Base-by-base conservation (phyloP, 1,284 basidiomycete genomes). In the Fistulinella cinereoalba region DNA sequence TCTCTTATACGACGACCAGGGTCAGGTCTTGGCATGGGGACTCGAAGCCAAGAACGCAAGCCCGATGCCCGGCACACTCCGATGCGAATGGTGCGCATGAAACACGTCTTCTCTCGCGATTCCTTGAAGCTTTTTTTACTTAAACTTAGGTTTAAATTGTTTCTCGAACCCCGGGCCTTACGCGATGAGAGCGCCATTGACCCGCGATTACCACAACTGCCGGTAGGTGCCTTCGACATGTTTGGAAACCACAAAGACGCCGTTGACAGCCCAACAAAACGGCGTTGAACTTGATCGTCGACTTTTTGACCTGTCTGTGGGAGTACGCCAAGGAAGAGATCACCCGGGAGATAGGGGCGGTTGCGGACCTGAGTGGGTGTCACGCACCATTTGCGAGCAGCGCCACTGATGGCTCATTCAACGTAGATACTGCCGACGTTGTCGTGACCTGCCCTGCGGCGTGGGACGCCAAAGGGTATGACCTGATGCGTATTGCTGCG, bases 401-500 rank as follows among this genome's bases (percentile, higher is more conserved):
- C 22, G 11, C 43, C 19, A 18, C 41, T 49, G 40, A 51, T 11
- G 40, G 40, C 0, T n/a, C n/a, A n/a, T n/a, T n/a, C n/a, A n/a
- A 22, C 55, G 34, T 29, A 90, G 88, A 88, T 62, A 74, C 81
- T 31, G 88, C 86, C 38, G 83, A 88, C 56, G 83, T 91, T 6
- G 85, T 85, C 75, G 68, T 91, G 41, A 89, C 87, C 9, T 88
- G 90, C 8, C 89, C 88, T 43, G 89, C 88, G 12, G 86, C 88
- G 28, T 92, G 89, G 89, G 88, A 91, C 62, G 86, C 83, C 1
- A 81, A 75, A 53, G 88, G 86, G 0, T 88, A 85, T 56, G 81
- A 84, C 50, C 74, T 90, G 54, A 91, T 92, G 88, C 77, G 86
- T 24, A 81, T 82, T 44, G 87, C 87, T 37, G 88, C 88, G 6